Evolutionary conservation across 768 basidiomycete species (phyloP), one percentile per base, ranked within the genome.

Genomic region (Suillus tomentosus): DNA sequence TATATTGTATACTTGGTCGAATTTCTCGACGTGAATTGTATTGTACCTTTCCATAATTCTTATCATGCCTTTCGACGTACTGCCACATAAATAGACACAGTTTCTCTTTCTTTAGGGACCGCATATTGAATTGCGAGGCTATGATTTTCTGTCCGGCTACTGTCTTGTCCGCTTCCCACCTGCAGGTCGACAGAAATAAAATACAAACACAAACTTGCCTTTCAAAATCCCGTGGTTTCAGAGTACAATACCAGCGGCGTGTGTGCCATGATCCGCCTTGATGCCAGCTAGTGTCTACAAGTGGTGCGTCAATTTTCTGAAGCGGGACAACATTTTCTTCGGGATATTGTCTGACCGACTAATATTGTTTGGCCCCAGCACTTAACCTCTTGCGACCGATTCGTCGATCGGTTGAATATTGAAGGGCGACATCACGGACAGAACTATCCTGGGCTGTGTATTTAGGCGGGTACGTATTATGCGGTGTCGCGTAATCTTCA

Each of bases 401-500:
- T 34, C 31, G 10, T 53, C 27, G 10, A 31, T 31, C 15, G 27
- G 51, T 17, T 34, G 10, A 80, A 53, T 31, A 62, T 76, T 90
- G 40, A 80, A 74, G 8, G 87, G 87, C 22, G 77, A 85, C 27
- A 88, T 48, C 50, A 50, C 24, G 27, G 87, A 17, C 76, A 84
- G 65, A 89, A 88, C 77, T 89, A 45, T 89, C 11, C 83, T 86
- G 84, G 88, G 87, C 9, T 87, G 88, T 66, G 81, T 87, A 24
- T 81, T 31, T 27, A 53, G 15, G 50, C 50, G 15, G 15, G 87
- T 88, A 69, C 58, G 84, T 60, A 27, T 15, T 45, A 34, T 17
- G 39, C 6, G 5, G 17, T 11, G 40, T 15, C n/a, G 14, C 5
- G 8, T 9, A 5, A 39, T 59, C 22, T 42, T 59, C 27, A 50